Evolutionary conservation across 768 basidiomycete species (phyloP).

Genomic region (Naganishia vishniacii): DNA sequence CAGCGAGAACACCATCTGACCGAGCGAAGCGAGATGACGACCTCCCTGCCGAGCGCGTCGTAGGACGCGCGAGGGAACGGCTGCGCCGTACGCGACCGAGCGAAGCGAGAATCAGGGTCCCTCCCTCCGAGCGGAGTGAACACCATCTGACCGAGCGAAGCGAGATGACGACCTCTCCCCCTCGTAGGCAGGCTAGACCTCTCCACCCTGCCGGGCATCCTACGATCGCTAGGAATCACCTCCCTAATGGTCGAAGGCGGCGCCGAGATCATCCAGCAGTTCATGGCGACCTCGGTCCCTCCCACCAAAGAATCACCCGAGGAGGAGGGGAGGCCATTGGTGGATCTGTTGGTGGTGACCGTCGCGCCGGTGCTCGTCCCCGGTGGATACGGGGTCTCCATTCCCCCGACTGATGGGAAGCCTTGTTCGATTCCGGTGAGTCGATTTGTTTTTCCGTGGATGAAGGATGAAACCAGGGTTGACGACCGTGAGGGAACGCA

Average conservation of each 20-base stretch:
- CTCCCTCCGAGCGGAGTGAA: too few relatives aligned
- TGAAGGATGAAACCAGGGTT: too few relatives aligned
- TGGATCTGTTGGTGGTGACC: slow-evolving; percentile 77
- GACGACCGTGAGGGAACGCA: too few relatives aligned
- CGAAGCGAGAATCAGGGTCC: too few relatives aligned
- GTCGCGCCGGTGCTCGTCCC: slow-evolving; percentile 83
- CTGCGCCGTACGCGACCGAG: slow-evolving; percentile 82
- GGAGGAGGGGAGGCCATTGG: too few relatives aligned
- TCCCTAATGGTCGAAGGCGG: slow-evolving; percentile 97
- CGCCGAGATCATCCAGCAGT: slow-evolving; percentile 69
- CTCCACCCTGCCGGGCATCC: slow-evolving; percentile 53
- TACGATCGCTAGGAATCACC: slow-evolving; percentile 59
- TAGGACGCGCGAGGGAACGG: slow-evolving; percentile 52
- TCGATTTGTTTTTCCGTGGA: too few relatives aligned
- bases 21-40: slow-evolving; percentile 48
- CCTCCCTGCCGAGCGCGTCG: slow-evolving; percentile 33
- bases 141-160: too few relatives aligned
- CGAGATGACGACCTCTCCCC: too few relatives aligned
- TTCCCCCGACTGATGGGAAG: too few relatives aligned
- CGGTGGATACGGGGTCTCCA: slow-evolving; percentile 34
- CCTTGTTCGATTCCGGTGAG: too few relatives aligned
- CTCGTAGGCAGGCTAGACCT: slow-evolving; percentile 38
- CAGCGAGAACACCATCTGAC: too few relatives aligned
- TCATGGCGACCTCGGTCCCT: slow-evolving; percentile 51
- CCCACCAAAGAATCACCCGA: too few relatives aligned